These are phyloP conservation scores for Tuber umbilicatum DNA, from an alignment of 495 filamentous ascomycete genomes.

Conservation along the genomic window DNA sequence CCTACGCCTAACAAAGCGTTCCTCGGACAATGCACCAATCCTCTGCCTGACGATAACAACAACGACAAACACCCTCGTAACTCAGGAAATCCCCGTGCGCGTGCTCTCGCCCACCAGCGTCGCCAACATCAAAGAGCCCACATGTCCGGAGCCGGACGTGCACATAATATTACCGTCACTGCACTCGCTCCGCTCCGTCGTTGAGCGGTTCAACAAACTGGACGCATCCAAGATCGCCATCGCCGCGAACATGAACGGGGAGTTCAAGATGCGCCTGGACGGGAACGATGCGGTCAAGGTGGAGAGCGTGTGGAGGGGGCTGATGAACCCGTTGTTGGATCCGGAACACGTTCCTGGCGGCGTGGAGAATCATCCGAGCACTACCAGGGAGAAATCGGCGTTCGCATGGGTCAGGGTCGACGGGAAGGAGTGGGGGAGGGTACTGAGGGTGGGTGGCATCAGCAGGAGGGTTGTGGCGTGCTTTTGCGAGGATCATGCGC, in stretches of 20 bases:
- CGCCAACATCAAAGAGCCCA: constrained; percentile 80
- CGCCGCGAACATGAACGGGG: constrained; percentile 86
- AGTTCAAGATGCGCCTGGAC: constrained; percentile 62
- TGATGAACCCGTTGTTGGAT: constrained; percentile 79
- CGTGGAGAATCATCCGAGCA: constrained; percentile 67
- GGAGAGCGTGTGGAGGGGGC: constrained; percentile 68
- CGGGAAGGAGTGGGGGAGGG: constrained; percentile 82
- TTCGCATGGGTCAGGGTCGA: constrained; percentile 87
- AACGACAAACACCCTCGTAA: constrained; percentile 53
- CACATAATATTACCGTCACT: constrained; percentile 83
- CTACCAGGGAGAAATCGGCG: constrained; percentile 54
- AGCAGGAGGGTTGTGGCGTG: constrained; percentile 90
- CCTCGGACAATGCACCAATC: constrained; percentile 64
- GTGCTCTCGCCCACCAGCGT: constrained; percentile 74
- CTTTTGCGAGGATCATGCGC: constrained; percentile 65
- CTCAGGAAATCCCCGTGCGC: constrained; percentile 92
- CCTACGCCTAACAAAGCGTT: constrained; percentile 83
- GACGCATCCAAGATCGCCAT: constrained; percentile 63
- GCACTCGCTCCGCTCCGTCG: constrained; percentile 77
- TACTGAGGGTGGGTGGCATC: constrained; percentile 79
- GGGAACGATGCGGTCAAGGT: constrained; percentile 72
- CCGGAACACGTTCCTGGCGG: constrained; percentile 58
- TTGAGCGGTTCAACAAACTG: constrained; percentile 86
- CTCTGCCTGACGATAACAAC: constrained; percentile 78
- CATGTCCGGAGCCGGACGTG: constrained; percentile 83